Conservation (phyloP, 495 filamentous ascomycete species). For the Evernia prunastri region DNA sequence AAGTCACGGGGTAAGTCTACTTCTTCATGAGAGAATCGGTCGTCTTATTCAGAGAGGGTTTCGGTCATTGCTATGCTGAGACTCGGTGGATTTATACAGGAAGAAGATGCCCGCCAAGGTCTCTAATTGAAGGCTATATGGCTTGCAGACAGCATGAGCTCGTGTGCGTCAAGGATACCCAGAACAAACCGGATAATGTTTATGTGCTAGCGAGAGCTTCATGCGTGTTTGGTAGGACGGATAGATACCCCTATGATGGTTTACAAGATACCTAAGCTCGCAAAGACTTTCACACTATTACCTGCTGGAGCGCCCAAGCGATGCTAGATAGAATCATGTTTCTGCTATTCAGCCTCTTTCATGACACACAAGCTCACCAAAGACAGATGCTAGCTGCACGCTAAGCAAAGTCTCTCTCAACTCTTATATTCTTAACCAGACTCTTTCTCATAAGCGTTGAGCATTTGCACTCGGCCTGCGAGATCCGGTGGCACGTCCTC, state of each 20-base stretch:
- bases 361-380: not conserved
- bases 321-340: not conserved
- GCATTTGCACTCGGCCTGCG: slow-evolving; percentile 4
- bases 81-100: slow-evolving; percentile 1
- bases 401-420: not conserved
- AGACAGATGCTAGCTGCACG: not conserved
- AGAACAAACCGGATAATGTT: not conserved
- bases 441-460: not conserved
- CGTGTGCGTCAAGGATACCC: slow-evolving; percentile 1
- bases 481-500: slow-evolving; percentile 9
- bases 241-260: not conserved
- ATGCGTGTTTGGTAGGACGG: not conserved
- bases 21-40: not conserved
- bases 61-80: not conserved
- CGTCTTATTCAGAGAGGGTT: not conserved
- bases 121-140: slow-evolving; percentile 15
- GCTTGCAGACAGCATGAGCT: not conserved
- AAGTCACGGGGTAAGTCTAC: slow-evolving; percentile 21
- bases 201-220: not conserved
- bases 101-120: slow-evolving; percentile 20
- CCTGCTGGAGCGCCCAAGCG: not conserved
- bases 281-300: not conserved
- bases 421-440: fast-evolving
- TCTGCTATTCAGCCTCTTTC: not conserved
- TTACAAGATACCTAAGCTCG: not conserved